A percentile compares a stretch with the other conserved stretches of the same genome.
These are phyloP conservation scores for Puccinia triticina DNA, from an alignment of 1,284 basidiomycete genomes.

Conservation along the genomic window DNA sequence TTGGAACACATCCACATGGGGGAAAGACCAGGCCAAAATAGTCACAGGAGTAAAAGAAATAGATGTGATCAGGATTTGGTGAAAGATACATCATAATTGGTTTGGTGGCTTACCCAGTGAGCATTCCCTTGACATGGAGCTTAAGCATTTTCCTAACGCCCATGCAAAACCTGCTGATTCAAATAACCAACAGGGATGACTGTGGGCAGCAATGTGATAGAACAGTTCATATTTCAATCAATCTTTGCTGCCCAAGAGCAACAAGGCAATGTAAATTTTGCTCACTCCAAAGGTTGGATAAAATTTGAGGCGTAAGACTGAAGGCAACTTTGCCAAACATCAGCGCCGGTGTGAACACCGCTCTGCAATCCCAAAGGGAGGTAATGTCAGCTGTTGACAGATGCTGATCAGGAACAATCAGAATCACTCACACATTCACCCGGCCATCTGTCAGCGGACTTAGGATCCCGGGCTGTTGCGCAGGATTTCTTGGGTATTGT, in stretches of 20 bases:
- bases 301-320: slow-evolving; percentile 60
- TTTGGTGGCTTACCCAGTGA: slow-evolving; percentile 53
- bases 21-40: slow-evolving; percentile 99
- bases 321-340: slow-evolving; percentile 63
- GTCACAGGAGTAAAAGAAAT: slow-evolving; percentile 59
- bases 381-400: slow-evolving; percentile 54
- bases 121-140: slow-evolving; percentile 99
- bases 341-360: slow-evolving; percentile 60
- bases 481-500: too few relatives aligned
- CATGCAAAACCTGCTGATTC: slow-evolving; percentile 58
- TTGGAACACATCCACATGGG: slow-evolving; percentile 93
- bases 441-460: slow-evolving; percentile 24
- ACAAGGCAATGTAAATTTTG: too few relatives aligned
- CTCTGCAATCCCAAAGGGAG: slow-evolving; percentile 28
- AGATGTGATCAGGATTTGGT: neutral
- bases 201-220: neutral
- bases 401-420: neutral
- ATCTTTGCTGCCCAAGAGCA: neutral
- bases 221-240: neutral
- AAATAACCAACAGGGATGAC: slow-evolving; percentile 61
- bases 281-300: slow-evolving; percentile 60
- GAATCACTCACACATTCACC: slow-evolving; percentile 33
- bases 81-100: slow-evolving; percentile 67
- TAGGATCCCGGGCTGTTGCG: too few relatives aligned
- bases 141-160: slow-evolving; percentile 67